Base-by-base conservation (phyloP, 2,329 filamentous ascomycete species). In the Cladosporium sp. region DNA sequence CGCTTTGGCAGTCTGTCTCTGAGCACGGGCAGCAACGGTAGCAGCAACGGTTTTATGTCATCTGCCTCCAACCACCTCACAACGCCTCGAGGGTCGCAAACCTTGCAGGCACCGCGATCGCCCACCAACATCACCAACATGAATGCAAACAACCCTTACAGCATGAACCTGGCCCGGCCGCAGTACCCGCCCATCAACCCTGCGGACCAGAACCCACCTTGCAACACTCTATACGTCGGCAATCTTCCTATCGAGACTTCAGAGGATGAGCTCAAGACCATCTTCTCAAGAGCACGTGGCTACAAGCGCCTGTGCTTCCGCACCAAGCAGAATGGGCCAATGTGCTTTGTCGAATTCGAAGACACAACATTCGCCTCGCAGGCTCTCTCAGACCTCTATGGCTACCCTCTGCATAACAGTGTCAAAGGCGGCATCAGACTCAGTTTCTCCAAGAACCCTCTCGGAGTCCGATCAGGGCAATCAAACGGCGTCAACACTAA, bases 281-380 rank as follows among this genome's bases (percentile, higher is more conserved):
- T 96, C 65, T 98, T 98, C 66, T 90, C 86, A 22, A 92, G 91
- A 71, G 89, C 95, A 68, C 85, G 91, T 44, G 93, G 93, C 3
- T 98, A 96, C 75, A 97, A 95, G 73, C 82, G 93, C 28, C 82
- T 98, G 7, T 95, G 90, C 66, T 95, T 96, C 77, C 82, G 92
- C 33, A 95, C 90, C 50, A 97, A 97, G 74, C 83, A 88, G 59
- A 95, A 96, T 62, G 92, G 92, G 0, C 92, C 92, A 2, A 97
- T 97, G 91, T 97, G 93, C 68, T 97, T 97, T 69, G 93, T 98
- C 35, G 93, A 98, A 70, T 98, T 97, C 62, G 92, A 97, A 64
- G 91, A 96, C 63, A 80, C 95, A 9, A 87, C 88, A 1, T 92
- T 89, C 64, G 92, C 93, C 0, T 96, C 92, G 40, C 95, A 93